Evolutionary conservation across 1,284 basidiomycete species (phyloP), one percentile per base, ranked within the genome.

Genomic region (Amylostereum chailletii): DNA sequence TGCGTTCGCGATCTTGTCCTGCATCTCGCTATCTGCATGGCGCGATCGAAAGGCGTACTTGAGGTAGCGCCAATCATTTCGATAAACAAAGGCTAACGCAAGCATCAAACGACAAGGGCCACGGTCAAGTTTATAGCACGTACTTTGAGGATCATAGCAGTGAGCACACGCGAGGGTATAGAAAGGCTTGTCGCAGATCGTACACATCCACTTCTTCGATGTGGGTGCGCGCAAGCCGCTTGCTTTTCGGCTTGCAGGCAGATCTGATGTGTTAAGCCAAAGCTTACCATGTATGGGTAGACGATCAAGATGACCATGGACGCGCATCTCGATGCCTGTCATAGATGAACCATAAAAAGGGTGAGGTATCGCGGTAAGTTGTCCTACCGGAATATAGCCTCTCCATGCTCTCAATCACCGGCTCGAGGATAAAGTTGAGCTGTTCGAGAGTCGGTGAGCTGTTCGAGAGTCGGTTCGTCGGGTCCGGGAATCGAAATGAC

Each of bases 221-320:
- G 42, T 51, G 37, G 27, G 30, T 3, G 33, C 37, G 5, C 46
- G 44, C 3, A 53, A 34, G 1, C 58, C 58, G 27, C 34, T 5
- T 5, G 47, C 29, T 32, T 58, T 58, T 3, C 57, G 54, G 36
- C 45, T 53, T 1, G 56, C 58, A 3, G 56, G 57, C 0, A 58
- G 48, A 50, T 57, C 55, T 9, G 54, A 56, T 8, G 19, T 37
- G 31, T 55, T 41, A 26, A 51, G 32, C 19, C 51, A 41, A 1
- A 58, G 38, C 2, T 27, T 10, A 2, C 38, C 46, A 47, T 59
- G 56, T 3, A 49, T 37, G 5, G 39, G 31, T 9, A 32, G 10
- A 9, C 19, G 39, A 8, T 44, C 42, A 5, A 19, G 32, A 7
- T 26, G 7, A 2, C 34, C 43, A 34, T 34, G 50, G n/a, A 56